Evolutionary conservation across 345 rosid genomes (phyloP).

Genomic region (Lepidium aucheri): DNA sequence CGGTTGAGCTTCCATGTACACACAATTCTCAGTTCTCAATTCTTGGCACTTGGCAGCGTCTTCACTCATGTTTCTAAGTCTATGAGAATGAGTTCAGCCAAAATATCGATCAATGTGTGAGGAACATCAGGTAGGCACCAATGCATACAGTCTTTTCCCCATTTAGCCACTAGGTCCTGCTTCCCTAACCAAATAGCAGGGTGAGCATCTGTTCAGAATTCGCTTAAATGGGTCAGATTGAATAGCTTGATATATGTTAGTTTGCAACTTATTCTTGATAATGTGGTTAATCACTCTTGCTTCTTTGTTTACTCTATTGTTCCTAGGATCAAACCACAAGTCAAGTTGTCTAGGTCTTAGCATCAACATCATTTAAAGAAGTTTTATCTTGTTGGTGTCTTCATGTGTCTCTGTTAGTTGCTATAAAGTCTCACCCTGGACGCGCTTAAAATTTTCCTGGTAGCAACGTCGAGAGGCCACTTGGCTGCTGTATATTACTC

Average conservation of each 20-base stretch:
- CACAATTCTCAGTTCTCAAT: background rate
- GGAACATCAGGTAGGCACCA: conserved; percentile 99
- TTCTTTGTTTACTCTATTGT: conserved; percentile 81
- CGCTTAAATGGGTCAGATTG: conserved; percentile 69
- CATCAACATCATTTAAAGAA: background rate
- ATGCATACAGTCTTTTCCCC: conserved; percentile 99
- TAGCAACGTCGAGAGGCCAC: too few species aligned
- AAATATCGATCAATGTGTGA: conserved; percentile 55
- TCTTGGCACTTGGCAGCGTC: background rate
- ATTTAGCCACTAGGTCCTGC: conserved; percentile 71
- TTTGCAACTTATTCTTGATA: conserved; percentile 37
- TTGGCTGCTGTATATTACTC: too few species aligned
- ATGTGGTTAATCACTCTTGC: conserved; percentile 57
- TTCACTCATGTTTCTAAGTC: conserved; percentile 25
- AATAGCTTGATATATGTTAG: conserved; percentile 49
- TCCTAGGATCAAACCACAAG: conserved; percentile 87
- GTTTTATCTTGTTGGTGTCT: too few species aligned
- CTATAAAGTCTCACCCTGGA: too few species aligned
- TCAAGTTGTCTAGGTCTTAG: conserved; percentile 73
- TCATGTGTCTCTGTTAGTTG: too few species aligned
- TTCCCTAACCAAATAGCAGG: conserved; percentile 95
- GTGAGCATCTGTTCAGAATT: conserved; percentile 91
- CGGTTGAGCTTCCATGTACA: background rate
- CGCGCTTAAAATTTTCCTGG: too few species aligned
- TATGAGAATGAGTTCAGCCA: conserved; percentile 42